Evolutionary conservation across 345 rosid species (phyloP).

Genomic region (Nephelium lappaceum): DNA sequence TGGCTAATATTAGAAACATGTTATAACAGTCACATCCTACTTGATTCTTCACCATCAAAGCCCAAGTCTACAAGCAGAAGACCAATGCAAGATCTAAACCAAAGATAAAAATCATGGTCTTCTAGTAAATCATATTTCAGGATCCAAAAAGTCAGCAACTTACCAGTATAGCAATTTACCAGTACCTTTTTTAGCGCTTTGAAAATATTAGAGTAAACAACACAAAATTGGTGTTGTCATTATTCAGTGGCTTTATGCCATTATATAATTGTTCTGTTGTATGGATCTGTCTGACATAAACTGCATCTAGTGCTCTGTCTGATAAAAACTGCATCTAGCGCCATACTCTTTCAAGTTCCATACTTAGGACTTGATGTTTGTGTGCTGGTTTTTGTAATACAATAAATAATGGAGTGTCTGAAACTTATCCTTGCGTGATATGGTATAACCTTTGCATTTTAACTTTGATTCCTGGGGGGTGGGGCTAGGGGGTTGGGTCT

Average conservation of each 20-base stretch:
- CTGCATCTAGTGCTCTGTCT: neutral
- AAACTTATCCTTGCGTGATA: neutral
- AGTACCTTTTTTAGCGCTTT: too few relatives aligned
- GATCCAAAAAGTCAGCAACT: too few relatives aligned
- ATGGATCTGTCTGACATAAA: neutral
- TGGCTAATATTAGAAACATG: too few relatives aligned
- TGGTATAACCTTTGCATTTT: neutral
- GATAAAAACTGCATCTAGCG: neutral
- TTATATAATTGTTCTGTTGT: neutral
- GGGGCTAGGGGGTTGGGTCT: too few relatives aligned
- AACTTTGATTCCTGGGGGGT: neutral
- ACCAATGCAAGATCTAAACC: too few relatives aligned
- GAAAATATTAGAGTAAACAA: too few relatives aligned
- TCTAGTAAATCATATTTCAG: too few relatives aligned
- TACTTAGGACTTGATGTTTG: neutral
- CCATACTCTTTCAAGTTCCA: neutral
- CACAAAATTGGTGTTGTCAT: neutral
- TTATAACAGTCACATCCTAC: too few relatives aligned
- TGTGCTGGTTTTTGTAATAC: neutral
- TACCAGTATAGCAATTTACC: too few relatives aligned
- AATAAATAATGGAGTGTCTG: neutral
- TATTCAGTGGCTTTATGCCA: neutral
- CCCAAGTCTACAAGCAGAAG: too few relatives aligned
- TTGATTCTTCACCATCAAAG: too few relatives aligned
- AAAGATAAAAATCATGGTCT: too few relatives aligned